These are phyloP conservation scores for Capsella rubella DNA, from an alignment of 441 rosid genomes.

Conservation along the genomic window DNA sequence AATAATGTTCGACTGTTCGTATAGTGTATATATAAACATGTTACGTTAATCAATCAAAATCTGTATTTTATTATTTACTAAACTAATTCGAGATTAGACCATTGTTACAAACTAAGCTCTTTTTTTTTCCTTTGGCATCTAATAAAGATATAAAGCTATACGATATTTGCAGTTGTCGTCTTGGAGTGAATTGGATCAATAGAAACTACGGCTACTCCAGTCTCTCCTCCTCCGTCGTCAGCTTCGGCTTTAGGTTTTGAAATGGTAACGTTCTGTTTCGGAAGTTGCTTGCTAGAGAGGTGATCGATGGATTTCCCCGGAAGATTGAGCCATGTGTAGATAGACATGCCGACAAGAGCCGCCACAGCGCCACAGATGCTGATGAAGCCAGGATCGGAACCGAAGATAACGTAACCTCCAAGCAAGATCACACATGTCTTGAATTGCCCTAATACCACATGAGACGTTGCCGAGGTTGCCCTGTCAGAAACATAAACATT, in stretches of 20 bases:
- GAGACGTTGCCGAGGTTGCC: constrained; percentile 96
- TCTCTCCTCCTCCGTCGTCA: constrained; percentile 38
- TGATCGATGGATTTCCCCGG: constrained; percentile 41
- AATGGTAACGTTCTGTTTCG: constrained; percentile 39
- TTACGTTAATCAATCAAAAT: constrained; percentile 1
- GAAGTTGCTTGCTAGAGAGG: constrained; percentile 40
- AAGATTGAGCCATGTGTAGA: constrained; percentile 72
- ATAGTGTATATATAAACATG: background rate
- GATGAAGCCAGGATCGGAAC: constrained; percentile 74
- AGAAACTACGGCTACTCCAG: constrained; percentile 22
- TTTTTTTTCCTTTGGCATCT: background rate
- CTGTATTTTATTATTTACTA: constrained; percentile 26
- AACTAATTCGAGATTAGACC: constrained; percentile 8
- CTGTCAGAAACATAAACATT: constrained; percentile 45
- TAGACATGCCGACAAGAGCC: constrained; percentile 84
- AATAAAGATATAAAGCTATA: constrained; percentile 23
- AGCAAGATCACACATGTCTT: constrained; percentile 87
- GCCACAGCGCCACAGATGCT: constrained; percentile 82
- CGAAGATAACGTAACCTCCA: constrained; percentile 74
- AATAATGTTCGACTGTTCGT: background rate
- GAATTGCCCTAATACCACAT: constrained; percentile 92
- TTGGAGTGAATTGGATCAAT: constrained; percentile 36
- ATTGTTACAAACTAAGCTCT: constrained; percentile 28
- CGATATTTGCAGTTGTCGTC: constrained; percentile 43
- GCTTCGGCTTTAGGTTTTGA: constrained; percentile 44